A percentile compares a stretch with the other conserved stretches of the same genome.
Evolutionary conservation across 352 stramenopile species (phyloP).

Genomic region (Globisporangium takayamanum): DNA sequence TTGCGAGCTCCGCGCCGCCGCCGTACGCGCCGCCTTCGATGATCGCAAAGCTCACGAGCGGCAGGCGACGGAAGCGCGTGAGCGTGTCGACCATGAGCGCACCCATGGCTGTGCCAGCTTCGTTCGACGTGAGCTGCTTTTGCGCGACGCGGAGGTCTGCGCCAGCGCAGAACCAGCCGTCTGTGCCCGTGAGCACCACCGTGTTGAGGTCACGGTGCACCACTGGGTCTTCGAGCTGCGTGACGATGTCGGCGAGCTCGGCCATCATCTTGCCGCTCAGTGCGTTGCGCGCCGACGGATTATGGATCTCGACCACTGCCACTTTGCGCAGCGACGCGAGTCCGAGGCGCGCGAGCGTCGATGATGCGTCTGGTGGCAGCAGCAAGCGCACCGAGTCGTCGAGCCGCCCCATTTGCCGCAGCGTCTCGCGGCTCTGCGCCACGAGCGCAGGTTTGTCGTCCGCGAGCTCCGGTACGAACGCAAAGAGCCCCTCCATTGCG

Average conservation of each 20-base stretch:
- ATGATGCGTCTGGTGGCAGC: conserved; percentile 20
- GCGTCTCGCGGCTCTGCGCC: conserved; percentile 33
- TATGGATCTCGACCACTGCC: conserved; percentile 66
- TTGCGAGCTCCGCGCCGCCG: conserved; percentile 78
- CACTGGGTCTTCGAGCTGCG: conserved; percentile 41
- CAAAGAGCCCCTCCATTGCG: conserved; percentile 26
- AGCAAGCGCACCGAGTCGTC: conserved; percentile 33
- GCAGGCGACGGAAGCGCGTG: conserved; percentile 62
- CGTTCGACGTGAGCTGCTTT: conserved; percentile 61
- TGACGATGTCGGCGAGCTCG: conserved; percentile 65
- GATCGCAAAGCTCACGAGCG: conserved; percentile 70
- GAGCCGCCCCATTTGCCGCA: conserved; percentile 27
- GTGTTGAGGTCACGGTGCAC: conserved; percentile 54
- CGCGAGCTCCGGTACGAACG: conserved; percentile 40
- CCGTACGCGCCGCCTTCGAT: conserved; percentile 79
- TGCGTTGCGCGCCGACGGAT: conserved; percentile 58
- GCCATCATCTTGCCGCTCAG: conserved; percentile 88
- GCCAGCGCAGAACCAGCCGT: conserved; percentile 79
- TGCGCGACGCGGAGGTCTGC: conserved; percentile 77
- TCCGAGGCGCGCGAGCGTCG: conserved; percentile 10
- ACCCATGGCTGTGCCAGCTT: conserved; percentile 61
- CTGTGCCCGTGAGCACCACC: conserved; percentile 46
- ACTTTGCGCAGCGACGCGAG: conserved; percentile 31
- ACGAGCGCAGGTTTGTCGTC: conserved; percentile 34
- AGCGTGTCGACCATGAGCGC: conserved; percentile 71